Evolutionary conservation across 805 yeast species (phyloP), one percentile per base, ranked within the genome.

Genomic region (Schizosaccharomyces octosporus): DNA sequence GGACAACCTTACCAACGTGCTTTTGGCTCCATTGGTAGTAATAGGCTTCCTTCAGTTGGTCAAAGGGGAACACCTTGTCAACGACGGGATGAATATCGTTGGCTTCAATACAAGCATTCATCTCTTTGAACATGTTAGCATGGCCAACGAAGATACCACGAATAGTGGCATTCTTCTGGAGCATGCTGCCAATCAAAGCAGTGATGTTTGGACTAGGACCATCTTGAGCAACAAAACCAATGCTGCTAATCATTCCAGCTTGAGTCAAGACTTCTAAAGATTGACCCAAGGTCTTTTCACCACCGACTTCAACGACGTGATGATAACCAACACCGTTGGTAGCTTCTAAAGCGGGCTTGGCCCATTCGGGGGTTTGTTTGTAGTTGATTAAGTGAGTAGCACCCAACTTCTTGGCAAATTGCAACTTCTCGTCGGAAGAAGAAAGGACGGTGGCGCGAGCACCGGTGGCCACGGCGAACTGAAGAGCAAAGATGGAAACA

Each of bases 401-500:
- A 4, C 66, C 64, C 5, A 65, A 42, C 27, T 59, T 42, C 36
- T 59, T 59, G 2, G 66, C 67, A 48, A 59, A 48, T 36, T 58
- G 61, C 31, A 66, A 24, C 55, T 66, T 66, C 24, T 57, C 64
- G 31, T 63, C 62, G 13, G 61, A 61, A 7, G 65, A 64, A 5
- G 67, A 61, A 5, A 67, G 63, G 11, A 63, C 66, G n/a, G 48
- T 65, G 27, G 65, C 66, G 9, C 41, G 54, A 15, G 66, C 66
- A 31, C 66, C 67, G 1, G 77, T 65, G 39, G 68, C 66, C 32
- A 71, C 68, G 36, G 68, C 69, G 0, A 61, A 61, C 13, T 69
- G 65, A 6, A 76, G 68, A 0, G 79, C 73, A 6, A 68, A 63
- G 55, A 81, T 79, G 3, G 85, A 83, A 29, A 76, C 69, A 63